phyloP scores from a whole-genome alignment of 2,329 filamentous ascomycete genomes.

The Hymenoscyphus repandus region DNA sequence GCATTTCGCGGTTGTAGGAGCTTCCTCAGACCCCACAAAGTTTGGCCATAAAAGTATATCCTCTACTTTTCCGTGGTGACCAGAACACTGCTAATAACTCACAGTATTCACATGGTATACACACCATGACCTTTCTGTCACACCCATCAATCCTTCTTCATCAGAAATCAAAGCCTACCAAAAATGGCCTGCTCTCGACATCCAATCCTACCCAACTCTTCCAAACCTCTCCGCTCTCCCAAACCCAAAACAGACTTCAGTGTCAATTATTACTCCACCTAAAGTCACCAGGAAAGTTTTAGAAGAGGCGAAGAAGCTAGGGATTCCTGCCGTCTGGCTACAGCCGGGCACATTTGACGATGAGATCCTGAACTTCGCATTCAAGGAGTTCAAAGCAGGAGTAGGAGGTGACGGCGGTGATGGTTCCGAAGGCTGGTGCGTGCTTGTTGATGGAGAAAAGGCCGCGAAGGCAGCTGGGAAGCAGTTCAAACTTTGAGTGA shows the following conservation, averaged over 20 bases:
- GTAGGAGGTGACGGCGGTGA: constrained; percentile 59
- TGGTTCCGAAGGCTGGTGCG: constrained; percentile 77
- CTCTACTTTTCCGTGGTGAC: background rate
- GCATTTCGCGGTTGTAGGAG: constrained; percentile 83
- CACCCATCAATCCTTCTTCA: constrained; percentile 74
- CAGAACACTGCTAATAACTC: background rate
- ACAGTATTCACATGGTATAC: constrained; percentile 92
- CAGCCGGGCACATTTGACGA: constrained; percentile 87
- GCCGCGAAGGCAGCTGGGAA: constrained; percentile 52
- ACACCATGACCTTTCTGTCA: constrained; percentile 66
- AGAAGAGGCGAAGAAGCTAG: constrained; percentile 68
- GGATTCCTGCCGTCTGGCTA: constrained; percentile 75
- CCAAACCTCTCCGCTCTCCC: constrained; percentile 56
- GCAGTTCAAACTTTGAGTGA: constrained; percentile 21
- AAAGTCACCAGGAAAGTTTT: constrained; percentile 68
- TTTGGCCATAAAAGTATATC: constrained; percentile 79
- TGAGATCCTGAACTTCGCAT: constrained; percentile 65
- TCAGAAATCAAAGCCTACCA: constrained; percentile 57
- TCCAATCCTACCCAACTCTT: constrained; percentile 46
- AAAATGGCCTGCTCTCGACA: constrained; percentile 24
- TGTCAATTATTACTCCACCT: constrained; percentile 87
- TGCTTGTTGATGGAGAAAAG: constrained; percentile 75
- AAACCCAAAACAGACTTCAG: constrained; percentile 62
- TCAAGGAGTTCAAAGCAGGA: constrained; percentile 65
- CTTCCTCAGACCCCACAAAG: constrained; percentile 77